A percentile compares a stretch with the other conserved stretches of the same genome.
phyloP scores from a whole-genome alignment of 1,284 basidiomycete genomes.

The Psilocybe mexicana region DNA sequence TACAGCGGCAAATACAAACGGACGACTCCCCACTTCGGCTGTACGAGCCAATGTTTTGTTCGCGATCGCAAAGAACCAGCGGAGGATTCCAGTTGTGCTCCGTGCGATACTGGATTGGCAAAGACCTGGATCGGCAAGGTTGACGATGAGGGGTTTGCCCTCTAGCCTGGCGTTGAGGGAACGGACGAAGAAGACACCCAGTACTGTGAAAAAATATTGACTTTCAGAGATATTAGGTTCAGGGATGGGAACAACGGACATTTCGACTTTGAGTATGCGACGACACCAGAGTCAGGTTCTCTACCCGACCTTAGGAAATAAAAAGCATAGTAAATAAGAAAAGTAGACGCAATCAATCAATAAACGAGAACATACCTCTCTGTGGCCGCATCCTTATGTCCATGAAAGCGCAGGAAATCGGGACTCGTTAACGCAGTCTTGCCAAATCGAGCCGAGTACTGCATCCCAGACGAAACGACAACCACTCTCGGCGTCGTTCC shows the following conservation, averaged over 20 bases:
- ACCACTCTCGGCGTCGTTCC: slow-evolving; percentile 35
- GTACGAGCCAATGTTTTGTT: slow-evolving; percentile 32
- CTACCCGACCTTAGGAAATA: slow-evolving; percentile 4
- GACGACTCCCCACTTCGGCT: slow-evolving; percentile 42
- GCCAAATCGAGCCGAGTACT: slow-evolving; percentile 30
- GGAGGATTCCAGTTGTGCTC: slow-evolving; percentile 19
- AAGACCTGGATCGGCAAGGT: slow-evolving; percentile 46
- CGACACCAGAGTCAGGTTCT: slow-evolving; percentile 11
- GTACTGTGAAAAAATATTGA: slow-evolving; percentile 28
- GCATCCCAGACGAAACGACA: slow-evolving; percentile 40
- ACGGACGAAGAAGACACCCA: slow-evolving; percentile 44
- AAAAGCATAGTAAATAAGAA: too few species aligned
- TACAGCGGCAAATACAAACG: slow-evolving; percentile 43
- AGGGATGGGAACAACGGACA: slow-evolving; percentile 23
- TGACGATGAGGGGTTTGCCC: slow-evolving; percentile 35
- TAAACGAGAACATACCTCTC: background rate
- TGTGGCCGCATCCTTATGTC: slow-evolving; percentile 1
- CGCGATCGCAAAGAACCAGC: slow-evolving; percentile 23
- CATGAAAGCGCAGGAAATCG: slow-evolving; percentile 29
- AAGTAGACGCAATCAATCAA: too few species aligned
- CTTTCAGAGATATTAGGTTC: background rate
- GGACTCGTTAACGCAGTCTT: slow-evolving; percentile 27
- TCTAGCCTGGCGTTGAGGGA: slow-evolving; percentile 38
- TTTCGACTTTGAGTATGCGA: slow-evolving; percentile 35
- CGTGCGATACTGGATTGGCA: slow-evolving; percentile 45